Conservation (phyloP, 2,329 filamentous ascomycete species). For the Diaporthe ilicicola region DNA sequence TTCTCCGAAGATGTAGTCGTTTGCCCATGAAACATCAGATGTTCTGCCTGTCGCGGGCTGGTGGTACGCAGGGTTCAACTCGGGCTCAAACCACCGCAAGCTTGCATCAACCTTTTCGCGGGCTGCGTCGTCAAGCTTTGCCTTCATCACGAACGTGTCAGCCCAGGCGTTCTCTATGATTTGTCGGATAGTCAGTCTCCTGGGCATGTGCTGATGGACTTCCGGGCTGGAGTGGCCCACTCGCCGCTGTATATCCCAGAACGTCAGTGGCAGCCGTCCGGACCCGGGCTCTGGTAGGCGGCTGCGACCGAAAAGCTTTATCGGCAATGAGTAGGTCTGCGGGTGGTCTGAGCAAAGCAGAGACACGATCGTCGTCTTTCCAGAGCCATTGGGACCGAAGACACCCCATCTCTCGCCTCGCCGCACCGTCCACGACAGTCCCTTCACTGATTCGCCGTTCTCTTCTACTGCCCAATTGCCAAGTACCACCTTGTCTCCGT, state of each 20-base stretch:
- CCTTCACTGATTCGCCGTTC: constrained; percentile 60
- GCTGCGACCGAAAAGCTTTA: constrained; percentile 84
- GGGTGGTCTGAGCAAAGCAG: constrained; percentile 96
- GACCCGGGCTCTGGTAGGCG: constrained; percentile 79
- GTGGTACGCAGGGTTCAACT: constrained; percentile 69
- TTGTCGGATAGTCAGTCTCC: constrained; percentile 74
- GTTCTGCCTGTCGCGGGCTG: constrained; percentile 8
- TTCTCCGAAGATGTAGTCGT: constrained; percentile 73
- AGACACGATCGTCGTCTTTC: constrained; percentile 93
- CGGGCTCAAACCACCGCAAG: constrained; percentile 79
- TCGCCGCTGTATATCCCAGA: constrained; percentile 90
- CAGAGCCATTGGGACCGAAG: constrained; percentile 92
- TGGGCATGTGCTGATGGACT: constrained; percentile 92
- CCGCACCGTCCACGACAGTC: constrained; percentile 83
- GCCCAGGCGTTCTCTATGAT: constrained; percentile 89
- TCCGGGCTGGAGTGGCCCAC: constrained; percentile 96
- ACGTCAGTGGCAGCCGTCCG: constrained; percentile 75
- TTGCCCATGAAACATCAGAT: constrained; percentile 68
- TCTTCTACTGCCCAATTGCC: constrained; percentile 79
- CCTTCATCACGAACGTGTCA: constrained; percentile 80
- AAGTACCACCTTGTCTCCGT: constrained; percentile 79
- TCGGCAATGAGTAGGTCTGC: constrained; percentile 88
- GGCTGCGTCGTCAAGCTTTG: constrained; percentile 68
- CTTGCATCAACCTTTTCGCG: constrained; percentile 71
- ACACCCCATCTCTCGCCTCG: constrained; percentile 90